Evolutionary conservation across 768 basidiomycete species (phyloP), one percentile per base, ranked within the genome.

Genomic region (Leucosporidium creatinivorum): DNA sequence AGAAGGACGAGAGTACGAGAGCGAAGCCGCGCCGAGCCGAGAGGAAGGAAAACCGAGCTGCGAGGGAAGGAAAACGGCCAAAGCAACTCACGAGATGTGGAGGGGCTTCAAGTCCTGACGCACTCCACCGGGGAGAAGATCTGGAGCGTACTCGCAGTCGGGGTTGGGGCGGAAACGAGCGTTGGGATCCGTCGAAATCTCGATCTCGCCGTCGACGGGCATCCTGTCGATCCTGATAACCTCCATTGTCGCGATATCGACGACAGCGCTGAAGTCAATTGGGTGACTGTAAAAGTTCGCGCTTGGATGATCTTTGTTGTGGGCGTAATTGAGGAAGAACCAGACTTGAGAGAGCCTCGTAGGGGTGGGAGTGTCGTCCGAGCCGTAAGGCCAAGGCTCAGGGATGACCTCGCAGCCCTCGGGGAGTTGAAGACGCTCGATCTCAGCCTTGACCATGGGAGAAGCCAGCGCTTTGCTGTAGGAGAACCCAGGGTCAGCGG

Each of bases 321-420:
- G 47, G 26, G 49, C 28, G 52, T 30, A 50, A 44, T 63, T 68
- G 57, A 63, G 28, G 62, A 58, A 68, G 30, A 58, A 33, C 63
- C 63, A 64, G 31, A 57, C 55, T n/a, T 62, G 61, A 25, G n/a
- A 39, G 44, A 66, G 48, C 23, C 65, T 58, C 9, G 28, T 30
- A 21, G 26, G 48, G 18, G 51, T 33, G 10, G 30, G 36, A 28
- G 26, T 31, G 21, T 62, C 66, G 48, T 67, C 66, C 6, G 47
- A 48, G n/a, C 61, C 66, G 39, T 63, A 68, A 33, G 62, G 62
- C 67, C 67, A 68, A 1, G 67, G 67, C 49, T 68, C 67, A 31
- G 62, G 51, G 52, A 61, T 51, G 30, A 68, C 67, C 50, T 58
- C 57, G 62, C 39, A 28, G 0, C 58, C 62, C 15, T 58, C 36